Percentiles rank a stretch among this genome's conserved stretches.
phyloP scores from a whole-genome alignment of 208 protist genomes.

The Wallacemonas sp. region DNA sequence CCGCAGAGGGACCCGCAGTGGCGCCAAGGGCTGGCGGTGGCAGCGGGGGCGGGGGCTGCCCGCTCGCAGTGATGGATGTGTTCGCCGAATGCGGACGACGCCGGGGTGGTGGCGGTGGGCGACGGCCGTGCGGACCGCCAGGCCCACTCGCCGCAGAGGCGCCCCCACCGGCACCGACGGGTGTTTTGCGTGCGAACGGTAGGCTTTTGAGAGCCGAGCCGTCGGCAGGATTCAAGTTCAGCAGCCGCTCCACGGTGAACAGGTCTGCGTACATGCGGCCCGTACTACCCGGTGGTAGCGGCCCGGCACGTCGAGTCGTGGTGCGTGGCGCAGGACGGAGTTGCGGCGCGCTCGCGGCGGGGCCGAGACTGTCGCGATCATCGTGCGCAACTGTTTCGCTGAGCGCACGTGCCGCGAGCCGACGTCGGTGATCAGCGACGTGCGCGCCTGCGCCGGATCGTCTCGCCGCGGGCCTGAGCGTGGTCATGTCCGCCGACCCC shows the following conservation, averaged over 20 bases:
- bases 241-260: slow-evolving; percentile 17
- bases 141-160: neutral
- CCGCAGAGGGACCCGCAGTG: neutral
- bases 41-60: neutral
- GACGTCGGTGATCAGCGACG: neutral
- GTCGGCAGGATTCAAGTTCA: slow-evolving; percentile 32
- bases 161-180: neutral
- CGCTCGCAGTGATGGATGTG: neutral
- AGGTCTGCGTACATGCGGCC: slow-evolving; percentile 5
- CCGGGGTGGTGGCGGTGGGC: neutral
- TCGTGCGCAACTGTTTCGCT: neutral
- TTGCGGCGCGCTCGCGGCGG: neutral
- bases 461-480: neutral
- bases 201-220: slow-evolving; percentile 26
- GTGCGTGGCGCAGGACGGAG: neutral
- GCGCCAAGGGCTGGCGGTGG: neutral
- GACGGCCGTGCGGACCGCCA: neutral
- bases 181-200: slow-evolving; percentile 10
- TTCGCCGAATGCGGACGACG: neutral
- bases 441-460: neutral
- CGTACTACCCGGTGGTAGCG: neutral
- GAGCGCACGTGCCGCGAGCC: neutral
- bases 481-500: too few species aligned
- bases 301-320: neutral
- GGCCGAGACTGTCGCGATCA: slow-evolving; percentile 3